phyloP scores from a whole-genome alignment of 306 rosid species.

The Vachellia collinsii region DNA sequence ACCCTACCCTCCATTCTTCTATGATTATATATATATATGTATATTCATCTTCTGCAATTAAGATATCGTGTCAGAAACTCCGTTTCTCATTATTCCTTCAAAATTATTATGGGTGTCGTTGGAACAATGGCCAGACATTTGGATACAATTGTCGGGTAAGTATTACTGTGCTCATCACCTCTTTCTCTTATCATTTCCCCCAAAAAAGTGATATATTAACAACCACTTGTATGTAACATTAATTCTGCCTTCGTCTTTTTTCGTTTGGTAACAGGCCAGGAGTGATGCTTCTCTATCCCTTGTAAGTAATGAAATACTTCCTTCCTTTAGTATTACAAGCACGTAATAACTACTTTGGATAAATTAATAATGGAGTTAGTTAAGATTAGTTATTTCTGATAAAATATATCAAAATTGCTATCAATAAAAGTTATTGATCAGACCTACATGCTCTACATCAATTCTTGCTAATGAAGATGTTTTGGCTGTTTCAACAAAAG shows the following conservation, averaged over 20 bases:
- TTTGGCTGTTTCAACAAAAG: too few relatives aligned
- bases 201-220: not conserved
- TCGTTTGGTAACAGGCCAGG: slow-evolving; percentile 66
- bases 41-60: not conserved
- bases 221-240: not conserved
- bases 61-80: slow-evolving; percentile 4
- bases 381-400: too few relatives aligned
- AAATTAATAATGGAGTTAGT: too few relatives aligned
- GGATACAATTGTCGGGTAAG: slow-evolving; percentile 76
- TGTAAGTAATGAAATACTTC: slow-evolving; percentile 58
- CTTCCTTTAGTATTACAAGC: too few relatives aligned
- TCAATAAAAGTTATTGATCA: too few relatives aligned
- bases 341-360: too few relatives aligned
- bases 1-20: not conserved
- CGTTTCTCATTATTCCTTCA: slow-evolving; percentile 15
- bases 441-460: too few relatives aligned
- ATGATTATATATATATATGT: not conserved
- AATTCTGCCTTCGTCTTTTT: not conserved
- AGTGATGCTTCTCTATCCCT: slow-evolving; percentile 81
- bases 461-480: too few relatives aligned
- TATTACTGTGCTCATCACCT: not conserved
- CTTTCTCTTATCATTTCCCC: not conserved
- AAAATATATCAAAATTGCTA: too few relatives aligned
- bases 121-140: slow-evolving; percentile 70
- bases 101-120: slow-evolving; percentile 63